phyloP scores from a whole-genome alignment of 805 yeast genomes.

The Candida silvicultrix region DNA sequence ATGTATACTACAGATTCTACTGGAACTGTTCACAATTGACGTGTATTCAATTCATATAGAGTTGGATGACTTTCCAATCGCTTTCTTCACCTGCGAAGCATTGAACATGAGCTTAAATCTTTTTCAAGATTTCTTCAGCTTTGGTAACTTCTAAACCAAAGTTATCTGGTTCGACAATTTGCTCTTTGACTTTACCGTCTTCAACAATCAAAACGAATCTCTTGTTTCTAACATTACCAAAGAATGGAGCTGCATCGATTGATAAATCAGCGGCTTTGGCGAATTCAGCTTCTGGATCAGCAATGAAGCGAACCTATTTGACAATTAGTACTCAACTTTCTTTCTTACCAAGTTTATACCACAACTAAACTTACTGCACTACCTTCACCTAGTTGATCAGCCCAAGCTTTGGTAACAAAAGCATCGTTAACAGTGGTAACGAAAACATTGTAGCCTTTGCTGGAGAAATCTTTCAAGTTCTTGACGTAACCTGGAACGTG shows the following conservation, averaged over 20 bases:
- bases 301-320: constrained; percentile 48
- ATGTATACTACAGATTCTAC: no score
- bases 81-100: no score
- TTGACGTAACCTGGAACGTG: constrained; percentile 73
- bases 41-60: no score
- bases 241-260: constrained; percentile 70
- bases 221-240: constrained; percentile 71
- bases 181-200: constrained; percentile 61
- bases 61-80: no score
- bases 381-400: constrained; percentile 32
- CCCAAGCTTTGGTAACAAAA: constrained; percentile 83
- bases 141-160: constrained; percentile 51
- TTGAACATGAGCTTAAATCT: no score
- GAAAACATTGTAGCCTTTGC: constrained; percentile 63
- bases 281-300: constrained; percentile 78
- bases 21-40: no score
- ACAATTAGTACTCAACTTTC: background rate
- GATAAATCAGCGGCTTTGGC: constrained; percentile 55
- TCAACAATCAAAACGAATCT: constrained; percentile 74
- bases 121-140: constrained; percentile 32
- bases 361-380: constrained; percentile 6
- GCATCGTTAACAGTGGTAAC: constrained; percentile 83
- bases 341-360: background rate
- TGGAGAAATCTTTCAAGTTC: constrained; percentile 42
- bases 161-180: constrained; percentile 78